phyloP scores from a whole-genome alignment of 768 basidiomycete genomes.

The Russula abietina region DNA sequence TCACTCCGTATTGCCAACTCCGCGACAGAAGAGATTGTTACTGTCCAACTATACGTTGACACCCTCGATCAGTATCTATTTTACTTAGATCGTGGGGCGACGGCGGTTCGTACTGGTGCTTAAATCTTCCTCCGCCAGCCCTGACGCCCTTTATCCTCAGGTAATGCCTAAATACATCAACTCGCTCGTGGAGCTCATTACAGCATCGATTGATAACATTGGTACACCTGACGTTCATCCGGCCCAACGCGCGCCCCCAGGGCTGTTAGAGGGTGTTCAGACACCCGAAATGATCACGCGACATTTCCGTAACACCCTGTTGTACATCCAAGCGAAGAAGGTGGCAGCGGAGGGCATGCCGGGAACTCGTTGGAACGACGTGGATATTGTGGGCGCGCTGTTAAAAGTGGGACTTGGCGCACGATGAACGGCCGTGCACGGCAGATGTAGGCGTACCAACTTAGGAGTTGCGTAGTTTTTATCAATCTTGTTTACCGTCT shows the following conservation, averaged over 20 bases:
- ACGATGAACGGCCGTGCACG: not conserved
- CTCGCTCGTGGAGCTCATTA: constrained; percentile 92
- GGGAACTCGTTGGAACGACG: constrained; percentile 64
- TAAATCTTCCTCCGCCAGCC: not conserved
- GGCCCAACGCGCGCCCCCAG: constrained; percentile 78
- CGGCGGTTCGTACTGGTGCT: constrained; percentile 59
- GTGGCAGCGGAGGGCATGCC: constrained; percentile 41
- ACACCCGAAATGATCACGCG: constrained; percentile 90
- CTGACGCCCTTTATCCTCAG: constrained; percentile 36
- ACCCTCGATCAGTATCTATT: constrained; percentile 94
- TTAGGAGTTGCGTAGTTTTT: constrained; percentile 11
- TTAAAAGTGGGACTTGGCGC: constrained; percentile 69
- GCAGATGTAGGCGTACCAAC: constrained; percentile 9
- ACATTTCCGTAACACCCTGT: constrained; percentile 89
- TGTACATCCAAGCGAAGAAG: constrained; percentile 78
- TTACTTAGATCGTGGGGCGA: constrained; percentile 89
- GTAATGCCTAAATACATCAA: constrained; percentile 95
- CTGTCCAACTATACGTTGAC: constrained; percentile 92
- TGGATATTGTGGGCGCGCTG: constrained; percentile 81
- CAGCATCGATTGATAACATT: constrained; percentile 88
- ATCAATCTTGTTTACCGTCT: constrained; percentile 19
- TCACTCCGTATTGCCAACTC: constrained; percentile 94
- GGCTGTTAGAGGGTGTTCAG: constrained; percentile 86
- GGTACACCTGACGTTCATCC: constrained; percentile 84
- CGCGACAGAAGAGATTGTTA: constrained; percentile 94